Conservation (phyloP, 768 basidiomycete genomes). For the Kwoniella pini region DNA sequence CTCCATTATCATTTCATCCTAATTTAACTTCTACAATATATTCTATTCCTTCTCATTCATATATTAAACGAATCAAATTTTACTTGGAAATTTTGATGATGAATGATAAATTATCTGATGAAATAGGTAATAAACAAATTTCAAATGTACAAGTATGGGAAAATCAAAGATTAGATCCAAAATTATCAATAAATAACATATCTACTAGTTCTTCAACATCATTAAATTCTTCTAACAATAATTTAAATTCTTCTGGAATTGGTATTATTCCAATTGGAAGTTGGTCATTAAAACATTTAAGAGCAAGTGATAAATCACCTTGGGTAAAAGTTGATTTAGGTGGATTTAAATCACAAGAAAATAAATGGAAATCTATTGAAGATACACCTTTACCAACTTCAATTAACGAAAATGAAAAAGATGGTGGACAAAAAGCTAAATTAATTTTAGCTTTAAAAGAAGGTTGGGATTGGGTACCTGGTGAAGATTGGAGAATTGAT, state of each 20-base stretch:
- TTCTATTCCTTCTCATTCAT: constrained; percentile 21
- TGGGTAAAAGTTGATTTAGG: constrained; percentile 38
- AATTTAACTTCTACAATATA: constrained; percentile 33
- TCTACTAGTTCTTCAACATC: neutral
- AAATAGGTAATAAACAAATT: constrained; percentile 37
- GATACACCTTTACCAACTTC: neutral
- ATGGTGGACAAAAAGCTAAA: constrained; percentile 17
- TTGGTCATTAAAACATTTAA: constrained; percentile 26
- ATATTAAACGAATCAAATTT: constrained; percentile 17
- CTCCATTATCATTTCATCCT: constrained; percentile 51
- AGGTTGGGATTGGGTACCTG: constrained; percentile 48
- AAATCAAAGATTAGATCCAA: constrained; percentile 52
- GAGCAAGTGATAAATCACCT: constrained; percentile 41
- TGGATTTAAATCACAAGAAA: too few relatives aligned
- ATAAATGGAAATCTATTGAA: constrained; percentile 15
- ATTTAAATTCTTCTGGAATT: neutral
- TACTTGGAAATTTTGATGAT: constrained; percentile 34
- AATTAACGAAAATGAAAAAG: constrained; percentile 1
- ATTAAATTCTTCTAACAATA: neutral
- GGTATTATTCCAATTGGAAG: constrained; percentile 8
- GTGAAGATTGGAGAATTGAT: constrained; percentile 53
- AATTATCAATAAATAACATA: constrained; percentile 15
- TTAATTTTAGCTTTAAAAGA: constrained; percentile 38
- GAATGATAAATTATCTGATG: constrained; percentile 44
- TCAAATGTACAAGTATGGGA: constrained; percentile 51